phyloP scores from a whole-genome alignment of 192 early-diverging fungal species.

The Entomortierella lignicola region DNA sequence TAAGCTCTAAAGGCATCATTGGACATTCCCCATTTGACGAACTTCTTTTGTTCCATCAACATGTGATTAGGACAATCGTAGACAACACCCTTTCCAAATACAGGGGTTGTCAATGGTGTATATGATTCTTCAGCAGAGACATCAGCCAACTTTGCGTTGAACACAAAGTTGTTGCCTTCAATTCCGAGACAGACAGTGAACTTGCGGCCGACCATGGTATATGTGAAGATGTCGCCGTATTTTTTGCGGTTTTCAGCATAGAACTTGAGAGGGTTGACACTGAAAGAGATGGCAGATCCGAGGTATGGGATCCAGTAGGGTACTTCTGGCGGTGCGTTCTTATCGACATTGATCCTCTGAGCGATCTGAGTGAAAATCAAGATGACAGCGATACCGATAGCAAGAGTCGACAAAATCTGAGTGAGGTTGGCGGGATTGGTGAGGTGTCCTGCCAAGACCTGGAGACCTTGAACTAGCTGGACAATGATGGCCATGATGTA shows the following conservation, averaged over 20 bases:
- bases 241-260: constrained; percentile 83
- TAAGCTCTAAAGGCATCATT: constrained; percentile 88
- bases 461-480: constrained; percentile 46
- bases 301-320: constrained; percentile 88
- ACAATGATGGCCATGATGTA: constrained; percentile 53
- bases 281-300: constrained; percentile 88
- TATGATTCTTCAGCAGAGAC: constrained; percentile 95
- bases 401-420: constrained; percentile 40
- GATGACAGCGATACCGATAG: constrained; percentile 42
- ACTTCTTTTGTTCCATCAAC: constrained; percentile 99
- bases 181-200: constrained; percentile 90
- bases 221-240: constrained; percentile 94
- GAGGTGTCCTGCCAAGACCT: constrained; percentile 42
- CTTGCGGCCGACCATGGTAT: constrained; percentile 89
- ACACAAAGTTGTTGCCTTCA: constrained; percentile 97
- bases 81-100: constrained; percentile 95
- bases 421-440: constrained; percentile 53
- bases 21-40: constrained; percentile 94
- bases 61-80: constrained; percentile 94
- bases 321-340: constrained; percentile 76
- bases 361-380: constrained; percentile 46
- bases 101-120: constrained; percentile 90
- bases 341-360: constrained; percentile 44
- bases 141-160: constrained; percentile 89
- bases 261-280: constrained; percentile 90